Evolutionary conservation across 805 yeast genomes (phyloP).

Genomic region (Metschnikowia arizonensis): DNA sequence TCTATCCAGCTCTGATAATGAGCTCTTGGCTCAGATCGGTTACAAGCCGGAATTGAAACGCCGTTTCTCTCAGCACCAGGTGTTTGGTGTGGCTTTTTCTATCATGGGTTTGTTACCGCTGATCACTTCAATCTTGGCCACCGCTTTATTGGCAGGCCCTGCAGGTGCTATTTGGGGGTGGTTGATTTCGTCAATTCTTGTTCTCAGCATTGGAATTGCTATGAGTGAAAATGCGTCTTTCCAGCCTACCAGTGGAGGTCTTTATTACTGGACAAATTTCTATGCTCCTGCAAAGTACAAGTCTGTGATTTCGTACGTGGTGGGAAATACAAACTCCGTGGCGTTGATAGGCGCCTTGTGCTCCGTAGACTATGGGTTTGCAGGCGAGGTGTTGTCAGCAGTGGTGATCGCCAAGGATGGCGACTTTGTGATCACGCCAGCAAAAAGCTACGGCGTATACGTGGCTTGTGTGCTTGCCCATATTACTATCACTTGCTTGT

Average conservation of each 20-base stretch:
- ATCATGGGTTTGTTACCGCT: conserved; percentile 71
- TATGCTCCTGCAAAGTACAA: conserved; percentile 49
- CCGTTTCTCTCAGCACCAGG: conserved; percentile 56
- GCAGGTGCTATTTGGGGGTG: conserved; percentile 72
- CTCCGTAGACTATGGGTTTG: conserved; percentile 67
- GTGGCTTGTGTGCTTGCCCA: conserved; percentile 57
- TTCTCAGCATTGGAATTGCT: conserved; percentile 54
- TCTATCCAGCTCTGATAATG: conserved; percentile 20
- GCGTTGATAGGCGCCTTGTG: conserved; percentile 66
- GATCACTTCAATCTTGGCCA: conserved; percentile 51
- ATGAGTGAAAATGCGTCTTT: conserved; percentile 67
- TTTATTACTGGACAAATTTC: conserved; percentile 62
- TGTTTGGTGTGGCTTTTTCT: conserved; percentile 67
- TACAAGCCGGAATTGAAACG: conserved; percentile 66
- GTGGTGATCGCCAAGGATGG: conserved; percentile 55
- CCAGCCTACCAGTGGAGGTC: conserved; percentile 73
- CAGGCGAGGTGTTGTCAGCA: conserved; percentile 54
- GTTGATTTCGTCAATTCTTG: conserved; percentile 54
- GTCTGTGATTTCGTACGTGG: conserved; percentile 32
- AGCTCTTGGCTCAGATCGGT: conserved; percentile 53
- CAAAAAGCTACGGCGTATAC: conserved; percentile 59
- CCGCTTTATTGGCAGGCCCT: conserved; percentile 60
- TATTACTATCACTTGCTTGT: conserved; percentile 48
- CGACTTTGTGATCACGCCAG: conserved; percentile 49
- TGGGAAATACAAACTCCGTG: conserved; percentile 65